Percentiles rank a stretch among this genome's conserved stretches.
phyloP scores from a whole-genome alignment of 2,329 filamentous ascomycete species.

The Xylaria sp. region DNA sequence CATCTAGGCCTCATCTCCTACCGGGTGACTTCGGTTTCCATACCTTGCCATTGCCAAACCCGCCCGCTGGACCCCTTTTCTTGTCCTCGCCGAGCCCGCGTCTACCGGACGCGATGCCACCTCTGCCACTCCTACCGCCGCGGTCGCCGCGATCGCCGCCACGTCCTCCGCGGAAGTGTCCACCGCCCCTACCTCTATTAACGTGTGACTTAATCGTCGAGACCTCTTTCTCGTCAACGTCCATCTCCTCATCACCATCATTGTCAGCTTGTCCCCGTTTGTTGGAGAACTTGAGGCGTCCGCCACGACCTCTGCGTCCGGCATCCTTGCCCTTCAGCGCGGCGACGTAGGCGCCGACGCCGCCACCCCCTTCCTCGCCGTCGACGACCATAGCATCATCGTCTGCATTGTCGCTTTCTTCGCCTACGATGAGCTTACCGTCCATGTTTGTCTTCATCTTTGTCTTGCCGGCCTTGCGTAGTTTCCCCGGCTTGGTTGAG shows the following conservation, averaged over 20 bases:
- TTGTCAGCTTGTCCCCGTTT: constrained; percentile 62
- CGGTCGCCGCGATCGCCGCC: constrained; percentile 39
- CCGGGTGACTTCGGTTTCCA: constrained; percentile 53
- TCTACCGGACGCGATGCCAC: constrained; percentile 56
- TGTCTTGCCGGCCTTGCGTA: constrained; percentile 62
- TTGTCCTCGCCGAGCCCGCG: constrained; percentile 64
- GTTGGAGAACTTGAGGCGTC: constrained; percentile 78
- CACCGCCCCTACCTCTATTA: constrained; percentile 47
- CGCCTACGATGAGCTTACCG: constrained; percentile 81
- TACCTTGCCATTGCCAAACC: constrained; percentile 51
- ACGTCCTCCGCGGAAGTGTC: constrained; percentile 41
- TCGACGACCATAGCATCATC: constrained; percentile 73
- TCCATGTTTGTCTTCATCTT: constrained; percentile 79
- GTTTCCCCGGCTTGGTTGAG: constrained; percentile 80
- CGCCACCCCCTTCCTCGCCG: constrained; percentile 58
- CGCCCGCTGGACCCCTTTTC: constrained; percentile 53
- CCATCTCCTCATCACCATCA: constrained; percentile 63
- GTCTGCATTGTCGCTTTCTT: constrained; percentile 59
- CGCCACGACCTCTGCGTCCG: constrained; percentile 71
- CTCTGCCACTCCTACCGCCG: constrained; percentile 50
- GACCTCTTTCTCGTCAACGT: constrained; percentile 61
- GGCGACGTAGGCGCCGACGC: constrained; percentile 75
- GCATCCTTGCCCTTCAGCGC: constrained; percentile 75
- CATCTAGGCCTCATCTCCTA: constrained; percentile 40
- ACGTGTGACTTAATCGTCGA: constrained; percentile 63